Conservation (phyloP, 2,329 filamentous ascomycete species). For the Aspergillus neoniger region DNA sequence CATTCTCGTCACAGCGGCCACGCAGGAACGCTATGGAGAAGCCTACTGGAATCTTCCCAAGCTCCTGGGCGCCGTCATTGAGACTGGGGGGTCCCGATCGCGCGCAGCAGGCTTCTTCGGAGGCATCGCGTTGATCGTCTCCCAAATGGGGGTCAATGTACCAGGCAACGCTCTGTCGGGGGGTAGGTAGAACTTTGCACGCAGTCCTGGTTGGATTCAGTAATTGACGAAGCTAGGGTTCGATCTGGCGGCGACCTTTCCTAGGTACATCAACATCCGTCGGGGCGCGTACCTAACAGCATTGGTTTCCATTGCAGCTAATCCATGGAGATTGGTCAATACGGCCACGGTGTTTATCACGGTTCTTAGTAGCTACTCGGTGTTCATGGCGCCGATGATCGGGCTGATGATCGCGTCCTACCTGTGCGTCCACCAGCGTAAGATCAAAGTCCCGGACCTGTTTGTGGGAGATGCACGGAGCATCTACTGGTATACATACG, state of each 20-base stretch:
- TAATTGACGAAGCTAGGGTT: not conserved
- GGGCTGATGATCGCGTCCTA: constrained; percentile 52
- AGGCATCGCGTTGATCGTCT: constrained; percentile 26
- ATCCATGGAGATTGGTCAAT: constrained; percentile 29
- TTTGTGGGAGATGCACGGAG: constrained; percentile 32
- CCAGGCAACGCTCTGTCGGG: constrained; percentile 26
- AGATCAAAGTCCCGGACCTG: constrained; percentile 46
- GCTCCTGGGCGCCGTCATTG: constrained; percentile 27
- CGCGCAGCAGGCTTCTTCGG: constrained; percentile 28
- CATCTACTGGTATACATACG: constrained; percentile 29
- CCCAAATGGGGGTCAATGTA: constrained; percentile 31
- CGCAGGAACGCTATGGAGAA: constrained; percentile 27
- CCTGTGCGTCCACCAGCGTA: constrained; percentile 41
- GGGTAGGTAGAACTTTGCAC: not conserved
- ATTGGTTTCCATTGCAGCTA: constrained; percentile 28
- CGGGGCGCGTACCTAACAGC: constrained; percentile 55
- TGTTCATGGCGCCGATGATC: constrained; percentile 51
- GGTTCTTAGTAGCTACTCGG: constrained; percentile 33
- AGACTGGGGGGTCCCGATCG: constrained; percentile 23
- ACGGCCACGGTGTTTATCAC: constrained; percentile 26
- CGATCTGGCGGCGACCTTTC: constrained; percentile 56
- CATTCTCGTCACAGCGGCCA: constrained; percentile 33
- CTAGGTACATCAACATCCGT: constrained; percentile 58
- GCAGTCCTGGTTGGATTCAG: not conserved
- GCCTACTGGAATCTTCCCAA: constrained; percentile 30